These are phyloP conservation scores for Xenoacremonium recifei DNA, from an alignment of 2,329 filamentous ascomycete species.

Conservation along the genomic window DNA sequence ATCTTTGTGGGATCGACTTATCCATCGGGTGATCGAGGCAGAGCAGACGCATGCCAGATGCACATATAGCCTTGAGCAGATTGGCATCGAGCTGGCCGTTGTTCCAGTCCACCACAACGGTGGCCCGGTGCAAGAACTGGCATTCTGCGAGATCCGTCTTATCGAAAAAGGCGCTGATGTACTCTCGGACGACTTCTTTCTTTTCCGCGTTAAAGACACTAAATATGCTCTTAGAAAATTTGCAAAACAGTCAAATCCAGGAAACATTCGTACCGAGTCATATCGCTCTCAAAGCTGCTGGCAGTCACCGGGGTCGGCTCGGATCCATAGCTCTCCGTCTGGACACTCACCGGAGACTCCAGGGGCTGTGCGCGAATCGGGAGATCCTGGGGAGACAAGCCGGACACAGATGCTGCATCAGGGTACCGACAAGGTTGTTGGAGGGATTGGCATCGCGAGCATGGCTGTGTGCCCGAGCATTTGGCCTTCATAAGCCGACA, in stretches of 20 bases:
- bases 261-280: neutral
- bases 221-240: neutral
- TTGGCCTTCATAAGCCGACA: conserved; percentile 35
- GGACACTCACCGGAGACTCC: conserved; percentile 7
- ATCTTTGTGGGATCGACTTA: conserved; percentile 1
- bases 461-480: conserved; percentile 33
- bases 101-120: conserved; percentile 23
- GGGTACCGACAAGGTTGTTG: conserved; percentile 9
- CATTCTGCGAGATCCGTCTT: conserved; percentile 14
- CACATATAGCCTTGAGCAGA: conserved; percentile 20
- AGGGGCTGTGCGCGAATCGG: too few relatives aligned
- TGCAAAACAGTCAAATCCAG: too few relatives aligned
- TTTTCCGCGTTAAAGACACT: conserved; percentile 14
- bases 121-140: conserved; percentile 19
- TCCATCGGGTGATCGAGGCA: neutral
- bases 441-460: conserved; percentile 26
- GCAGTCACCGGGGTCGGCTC: too few relatives aligned
- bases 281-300: neutral
- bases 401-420: too few relatives aligned
- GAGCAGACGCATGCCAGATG: conserved; percentile 7
- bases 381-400: too few relatives aligned
- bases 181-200: conserved; percentile 2
- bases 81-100: conserved; percentile 15
- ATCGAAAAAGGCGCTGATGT: conserved; percentile 24
- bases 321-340: neutral